Base-by-base conservation (phyloP, 768 basidiomycete genomes). In the Antrodiella citrinella region DNA sequence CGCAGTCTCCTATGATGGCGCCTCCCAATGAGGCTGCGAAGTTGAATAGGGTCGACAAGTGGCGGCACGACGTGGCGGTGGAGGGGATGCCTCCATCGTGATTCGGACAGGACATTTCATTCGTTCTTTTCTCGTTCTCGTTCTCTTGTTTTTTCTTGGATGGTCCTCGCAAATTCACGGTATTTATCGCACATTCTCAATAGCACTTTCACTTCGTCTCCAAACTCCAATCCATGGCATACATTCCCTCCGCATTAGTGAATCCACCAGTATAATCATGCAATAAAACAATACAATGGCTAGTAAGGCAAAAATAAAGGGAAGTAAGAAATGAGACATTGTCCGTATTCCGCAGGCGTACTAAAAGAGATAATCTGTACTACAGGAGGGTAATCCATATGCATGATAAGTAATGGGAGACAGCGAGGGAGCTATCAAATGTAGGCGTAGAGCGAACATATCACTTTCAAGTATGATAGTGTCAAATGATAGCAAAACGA, bases 61-160 rank as follows among this genome's bases (percentile, higher is more conserved):
- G 89, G 89, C 79, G 89, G 55, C 81, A 76, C 54, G 80, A 87
- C 57, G 86, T 91, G 42, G 81, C 78, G 15, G 79, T 84, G 10
- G 86, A 86, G 56, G 83, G 81, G n/a, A 72, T 78, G 50, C 59
- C 54, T 35, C 41, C 41, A 22, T 9, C 41, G 41, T 43, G 21
- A 22, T 65, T 48, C 52, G n/a, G n/a, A n/a, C n/a, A n/a, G 35
- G 35, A 38, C 41, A 43, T 5, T 43, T n/a, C 15, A 45, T 53
- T 50, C 30, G n/a, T 26, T 49, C 23, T 12, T 38, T 43, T 43
- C 18, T 19, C 19, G 41, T 18, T 43, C 41, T 9, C 19, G 49
- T 50, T 46, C 48, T 44, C 24, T 26, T 55, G 24, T 44, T 48
- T 44, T 48, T 51, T 51, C 54, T 59, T 41, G 39, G 25, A 42